Evolutionary conservation across 225 moss, liverwort and hornwort genomes (phyloP), one percentile per base, ranked within the genome.

Genomic region (Anthoceros angustus): DNA sequence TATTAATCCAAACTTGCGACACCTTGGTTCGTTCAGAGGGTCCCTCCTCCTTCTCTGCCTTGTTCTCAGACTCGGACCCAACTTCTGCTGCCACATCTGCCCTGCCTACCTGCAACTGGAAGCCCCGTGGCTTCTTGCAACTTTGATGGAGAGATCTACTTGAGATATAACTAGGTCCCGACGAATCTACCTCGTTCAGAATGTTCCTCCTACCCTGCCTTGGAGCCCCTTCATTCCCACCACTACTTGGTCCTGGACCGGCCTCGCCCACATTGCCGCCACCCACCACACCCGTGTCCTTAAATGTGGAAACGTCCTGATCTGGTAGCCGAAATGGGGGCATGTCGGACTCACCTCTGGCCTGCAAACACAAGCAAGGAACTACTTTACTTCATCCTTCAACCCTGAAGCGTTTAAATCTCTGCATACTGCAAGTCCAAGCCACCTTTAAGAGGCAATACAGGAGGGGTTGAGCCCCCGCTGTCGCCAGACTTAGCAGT

Each of bases 1-100:
- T 55, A 55, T 55, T 55, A 18, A 55, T 55, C 55, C 55, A 55
- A 20, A 23, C 23, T 55, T 55, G 55, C 55, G n/a, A 55, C 55
- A 55, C n/a, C n/a, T 23, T 55, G 55, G 55, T 5, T 55, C 55
- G 55, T 15, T 7, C 16, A 32, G 32, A 4, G 32, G 4, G 32
- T 4, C 1, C 32, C 32, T 32, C 32, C 32, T 32, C 32, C 32
- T 32, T 4, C 32, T 32, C 32, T 32, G 32, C 32, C 32, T 32
- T 32, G 2, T 32, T 32, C 32, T 32, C 32, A 55, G 55, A 7
- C 55, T 55, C n/a, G 55, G 6, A 5, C 7, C 55, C 55, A 23
- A 18, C 55, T 23, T 55, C 55, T 55, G 16, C 55, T 18, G 7
- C 55, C 7, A 18, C 55, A 55, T 55, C 55, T 55, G 55, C 16